These are phyloP conservation scores for Fusarium equiseti DNA, from an alignment of 2,329 filamentous ascomycete species.

Conservation along the genomic window DNA sequence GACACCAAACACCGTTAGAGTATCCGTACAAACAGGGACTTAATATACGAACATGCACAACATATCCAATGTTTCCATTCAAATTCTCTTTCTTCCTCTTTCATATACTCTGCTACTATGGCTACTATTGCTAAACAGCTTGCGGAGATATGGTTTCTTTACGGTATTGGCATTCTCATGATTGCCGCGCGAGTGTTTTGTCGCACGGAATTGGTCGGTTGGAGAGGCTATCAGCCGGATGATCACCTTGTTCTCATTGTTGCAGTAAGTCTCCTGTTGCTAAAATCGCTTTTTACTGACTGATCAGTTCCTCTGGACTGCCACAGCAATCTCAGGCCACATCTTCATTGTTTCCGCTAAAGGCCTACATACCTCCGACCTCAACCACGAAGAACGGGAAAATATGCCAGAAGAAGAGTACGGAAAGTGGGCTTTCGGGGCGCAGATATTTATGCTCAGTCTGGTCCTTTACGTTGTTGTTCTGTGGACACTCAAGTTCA, in stretches of 20 bases:
- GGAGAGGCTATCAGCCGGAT: conserved; percentile 50
- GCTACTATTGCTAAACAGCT: conserved; percentile 23
- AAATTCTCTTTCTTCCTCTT: not conserved
- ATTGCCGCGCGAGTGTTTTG: conserved; percentile 51
- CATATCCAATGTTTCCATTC: not conserved
- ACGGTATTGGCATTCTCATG: conserved; percentile 48
- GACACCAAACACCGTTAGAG: not conserved
- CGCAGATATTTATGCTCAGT: conserved; percentile 54
- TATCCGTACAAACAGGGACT: not conserved
- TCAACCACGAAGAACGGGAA: conserved; percentile 50
- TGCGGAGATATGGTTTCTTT: conserved; percentile 55
- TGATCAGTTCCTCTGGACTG: conserved; percentile 41
- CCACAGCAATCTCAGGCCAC: conserved; percentile 38
- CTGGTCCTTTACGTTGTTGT: conserved; percentile 52
- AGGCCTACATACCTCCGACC: conserved; percentile 47
- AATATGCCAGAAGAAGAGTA: conserved; percentile 48
- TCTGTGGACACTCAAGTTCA: conserved; percentile 57
- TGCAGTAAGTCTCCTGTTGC: too few relatives aligned
- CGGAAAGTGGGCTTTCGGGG: conserved; percentile 48
- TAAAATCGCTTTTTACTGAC: too few relatives aligned
- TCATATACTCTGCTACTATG: not conserved
- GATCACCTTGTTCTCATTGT: conserved; percentile 49
- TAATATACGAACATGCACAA: not conserved
- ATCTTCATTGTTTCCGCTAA: conserved; percentile 48
- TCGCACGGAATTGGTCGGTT: conserved; percentile 51